phyloP scores from a whole-genome alignment of 2,329 filamentous ascomycete species.

The Claviceps sp. region DNA sequence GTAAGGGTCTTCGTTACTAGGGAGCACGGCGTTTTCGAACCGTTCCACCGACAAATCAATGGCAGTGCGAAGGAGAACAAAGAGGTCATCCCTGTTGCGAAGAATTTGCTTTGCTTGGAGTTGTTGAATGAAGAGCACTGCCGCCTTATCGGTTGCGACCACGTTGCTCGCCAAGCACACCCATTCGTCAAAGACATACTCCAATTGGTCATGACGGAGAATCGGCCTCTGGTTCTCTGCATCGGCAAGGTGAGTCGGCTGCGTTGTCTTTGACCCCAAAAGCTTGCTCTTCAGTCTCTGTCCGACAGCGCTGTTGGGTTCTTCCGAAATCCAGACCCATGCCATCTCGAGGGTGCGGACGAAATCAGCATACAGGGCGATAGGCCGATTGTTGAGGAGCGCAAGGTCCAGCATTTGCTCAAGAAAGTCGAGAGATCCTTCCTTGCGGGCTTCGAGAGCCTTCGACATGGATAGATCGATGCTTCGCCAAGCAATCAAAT shows the following conservation, averaged over 20 bases:
- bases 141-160: slow-evolving; percentile 59
- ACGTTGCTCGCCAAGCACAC: slow-evolving; percentile 66
- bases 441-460: slow-evolving; percentile 56
- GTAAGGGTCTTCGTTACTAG: slow-evolving; percentile 44
- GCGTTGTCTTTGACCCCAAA: slow-evolving; percentile 25
- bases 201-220: slow-evolving; percentile 67
- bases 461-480: slow-evolving; percentile 63
- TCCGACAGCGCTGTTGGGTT: slow-evolving; percentile 49
- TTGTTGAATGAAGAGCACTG: slow-evolving; percentile 69
- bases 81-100: slow-evolving; percentile 60
- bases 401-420: slow-evolving; percentile 66
- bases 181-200: slow-evolving; percentile 96
- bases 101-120: slow-evolving; percentile 64
- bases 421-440: slow-evolving; percentile 65
- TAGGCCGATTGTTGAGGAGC: slow-evolving; percentile 62
- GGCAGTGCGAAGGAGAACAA: slow-evolving; percentile 65
- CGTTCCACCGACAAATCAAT: slow-evolving; percentile 67
- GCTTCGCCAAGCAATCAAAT: slow-evolving; percentile 47
- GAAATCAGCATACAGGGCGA: slow-evolving; percentile 75
- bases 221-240: slow-evolving; percentile 29
- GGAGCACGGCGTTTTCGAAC: slow-evolving; percentile 58
- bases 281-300: slow-evolving; percentile 58
- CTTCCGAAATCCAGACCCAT: slow-evolving; percentile 67
- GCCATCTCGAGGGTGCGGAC: slow-evolving; percentile 69
- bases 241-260: slow-evolving; percentile 32